phyloP scores from a whole-genome alignment of 495 filamentous ascomycete species.

The Aspergillus campestris region DNA sequence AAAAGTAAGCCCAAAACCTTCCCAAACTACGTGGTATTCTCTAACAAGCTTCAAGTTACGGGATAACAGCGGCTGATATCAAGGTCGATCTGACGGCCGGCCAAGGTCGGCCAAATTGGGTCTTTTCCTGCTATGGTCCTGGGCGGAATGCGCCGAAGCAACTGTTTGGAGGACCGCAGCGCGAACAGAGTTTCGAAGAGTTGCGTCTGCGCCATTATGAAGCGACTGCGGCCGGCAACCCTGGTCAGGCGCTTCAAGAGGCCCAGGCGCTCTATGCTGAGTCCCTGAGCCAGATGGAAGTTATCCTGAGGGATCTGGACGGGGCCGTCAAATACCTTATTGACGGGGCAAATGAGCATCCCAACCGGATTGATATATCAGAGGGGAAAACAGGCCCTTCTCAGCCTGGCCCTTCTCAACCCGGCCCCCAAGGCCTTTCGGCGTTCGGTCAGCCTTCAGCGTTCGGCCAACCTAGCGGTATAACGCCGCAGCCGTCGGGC shows the following conservation, averaged over 20 bases:
- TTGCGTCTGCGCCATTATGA: constrained; percentile 61
- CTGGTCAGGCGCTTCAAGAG: constrained; percentile 57
- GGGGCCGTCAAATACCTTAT: constrained; percentile 66
- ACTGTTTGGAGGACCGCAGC: constrained; percentile 66
- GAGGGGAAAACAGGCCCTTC: constrained; percentile 31
- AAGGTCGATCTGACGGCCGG: constrained; percentile 49
- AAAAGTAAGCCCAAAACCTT: constrained; percentile 19
- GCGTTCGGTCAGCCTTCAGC: constrained; percentile 25
- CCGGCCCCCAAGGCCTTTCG: too few species aligned
- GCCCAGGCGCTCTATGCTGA: constrained; percentile 49
- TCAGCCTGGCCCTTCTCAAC: constrained; percentile 8
- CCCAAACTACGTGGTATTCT: background rate
- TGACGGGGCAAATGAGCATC: constrained; percentile 61
- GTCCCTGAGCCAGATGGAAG: constrained; percentile 61
- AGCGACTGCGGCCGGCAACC: constrained; percentile 48
- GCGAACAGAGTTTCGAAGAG: constrained; percentile 82
- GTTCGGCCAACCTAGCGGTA: constrained; percentile 3
- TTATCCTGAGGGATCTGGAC: constrained; percentile 54
- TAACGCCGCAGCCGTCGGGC: constrained; percentile 10
- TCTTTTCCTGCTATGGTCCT: constrained; percentile 76
- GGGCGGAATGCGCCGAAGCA: constrained; percentile 63
- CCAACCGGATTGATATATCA: constrained; percentile 69
- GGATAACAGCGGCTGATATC: constrained; percentile 48
- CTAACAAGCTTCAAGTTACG: constrained; percentile 32
- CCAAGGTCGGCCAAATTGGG: constrained; percentile 64